A percentile compares a stretch with the other conserved stretches of the same genome.
Evolutionary conservation across 495 filamentous ascomycete species (phyloP).

Genomic region (Penicillium psychrofluorescens): DNA sequence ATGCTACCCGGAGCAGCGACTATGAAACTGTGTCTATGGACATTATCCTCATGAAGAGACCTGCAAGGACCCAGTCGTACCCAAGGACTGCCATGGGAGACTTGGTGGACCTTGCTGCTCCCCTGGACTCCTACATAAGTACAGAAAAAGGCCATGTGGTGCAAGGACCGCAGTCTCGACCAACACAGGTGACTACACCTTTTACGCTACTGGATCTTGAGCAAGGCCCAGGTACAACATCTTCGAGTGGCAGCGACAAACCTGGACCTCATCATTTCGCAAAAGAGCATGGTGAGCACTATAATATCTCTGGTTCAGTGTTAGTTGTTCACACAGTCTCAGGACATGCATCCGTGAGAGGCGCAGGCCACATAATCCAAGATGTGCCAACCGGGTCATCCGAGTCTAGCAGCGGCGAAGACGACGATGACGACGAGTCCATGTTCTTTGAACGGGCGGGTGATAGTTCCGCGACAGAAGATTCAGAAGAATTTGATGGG

Average conservation of each 20-base stretch:
- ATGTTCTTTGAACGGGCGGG: slow-evolving; percentile 6
- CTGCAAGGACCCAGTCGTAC: slow-evolving; percentile 7
- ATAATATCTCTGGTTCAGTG: too few species aligned
- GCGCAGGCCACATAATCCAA: not conserved
- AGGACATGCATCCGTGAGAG: not conserved
- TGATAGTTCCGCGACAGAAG: slow-evolving; percentile 5
- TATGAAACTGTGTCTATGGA: slow-evolving; percentile 30
- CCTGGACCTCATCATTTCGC: too few species aligned
- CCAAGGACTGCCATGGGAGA: slow-evolving; percentile 10
- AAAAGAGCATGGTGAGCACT: too few species aligned
- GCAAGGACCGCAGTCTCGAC: slow-evolving; percentile 5
- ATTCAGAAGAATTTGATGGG: slow-evolving; percentile 3
- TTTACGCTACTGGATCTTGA: slow-evolving; percentile 4
- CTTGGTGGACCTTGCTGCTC: slow-evolving; percentile 9
- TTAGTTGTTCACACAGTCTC: not conserved
- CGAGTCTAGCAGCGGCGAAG: slow-evolving; percentile 1
- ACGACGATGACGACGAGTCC: slow-evolving; percentile 7
- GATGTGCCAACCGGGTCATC: slow-evolving; percentile 1
- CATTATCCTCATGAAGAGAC: slow-evolving; percentile 28
- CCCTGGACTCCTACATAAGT: not conserved
- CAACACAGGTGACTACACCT: slow-evolving; percentile 1
- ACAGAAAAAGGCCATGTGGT: not conserved
- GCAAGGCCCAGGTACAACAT: not conserved
- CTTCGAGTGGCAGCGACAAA: not conserved
- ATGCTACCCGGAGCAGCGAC: slow-evolving; percentile 15